These are phyloP conservation scores for Aspergillus sclerotiicarbonarius DNA, from an alignment of 495 filamentous ascomycete species.

Conservation along the genomic window DNA sequence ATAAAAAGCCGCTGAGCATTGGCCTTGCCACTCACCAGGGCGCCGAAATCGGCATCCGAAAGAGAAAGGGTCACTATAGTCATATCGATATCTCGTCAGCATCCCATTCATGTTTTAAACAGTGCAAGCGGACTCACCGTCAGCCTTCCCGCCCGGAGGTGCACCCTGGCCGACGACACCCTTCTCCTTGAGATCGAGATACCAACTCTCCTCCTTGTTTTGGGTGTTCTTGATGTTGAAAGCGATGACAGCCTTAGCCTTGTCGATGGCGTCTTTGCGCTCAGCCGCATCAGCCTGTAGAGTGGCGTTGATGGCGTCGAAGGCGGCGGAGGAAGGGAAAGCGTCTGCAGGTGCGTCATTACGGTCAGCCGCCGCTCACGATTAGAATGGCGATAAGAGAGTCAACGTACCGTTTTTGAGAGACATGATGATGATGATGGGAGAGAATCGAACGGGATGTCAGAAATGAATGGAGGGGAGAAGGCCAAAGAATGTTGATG, in stretches of 20 bases:
- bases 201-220: conserved; percentile 79
- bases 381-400: conserved; percentile 12
- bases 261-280: conserved; percentile 83
- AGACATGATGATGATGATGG: conserved; percentile 62
- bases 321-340: conserved; percentile 88
- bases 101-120: background rate
- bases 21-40: conserved; percentile 81
- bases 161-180: conserved; percentile 77
- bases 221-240: conserved; percentile 88
- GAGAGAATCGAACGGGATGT: background rate
- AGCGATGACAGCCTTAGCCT: conserved; percentile 81
- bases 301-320: conserved; percentile 80
- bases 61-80: conserved; percentile 74
- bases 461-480: background rate
- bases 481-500: background rate
- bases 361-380: conserved; percentile 6
- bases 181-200: conserved; percentile 92
- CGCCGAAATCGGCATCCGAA: conserved; percentile 81
- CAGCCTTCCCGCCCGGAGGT: conserved; percentile 70
- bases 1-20: conserved; percentile 96
- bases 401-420: conserved; percentile 68
- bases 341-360: conserved; percentile 54
- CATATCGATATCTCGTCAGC: conserved; percentile 10
- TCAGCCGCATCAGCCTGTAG: conserved; percentile 68
- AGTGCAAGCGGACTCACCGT: conserved; percentile 55